Conservation (phyloP, 192 early-diverging fungal species). For the Umbelopsis sp. region DNA sequence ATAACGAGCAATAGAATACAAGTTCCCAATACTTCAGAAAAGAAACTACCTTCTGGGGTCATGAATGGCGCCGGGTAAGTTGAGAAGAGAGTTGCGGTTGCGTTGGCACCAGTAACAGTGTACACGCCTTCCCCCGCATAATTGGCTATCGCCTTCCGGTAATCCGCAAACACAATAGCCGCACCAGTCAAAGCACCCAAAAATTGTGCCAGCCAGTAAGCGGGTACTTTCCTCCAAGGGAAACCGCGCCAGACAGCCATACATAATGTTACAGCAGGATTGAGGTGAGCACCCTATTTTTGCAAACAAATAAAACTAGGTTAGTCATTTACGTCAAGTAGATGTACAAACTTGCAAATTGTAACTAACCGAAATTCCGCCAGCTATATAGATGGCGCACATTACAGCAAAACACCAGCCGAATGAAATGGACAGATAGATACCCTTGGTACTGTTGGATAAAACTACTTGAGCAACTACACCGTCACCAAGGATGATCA, state of each 20-base stretch:
- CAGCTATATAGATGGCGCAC: conserved; percentile 62
- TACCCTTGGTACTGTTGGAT: conserved; percentile 9
- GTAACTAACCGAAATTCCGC: conserved; percentile 60
- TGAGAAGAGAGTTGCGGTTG: conserved; percentile 65
- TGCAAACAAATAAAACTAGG: neutral
- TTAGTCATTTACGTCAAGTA: neutral
- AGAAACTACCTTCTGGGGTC: conserved; percentile 53
- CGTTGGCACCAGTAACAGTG: conserved; percentile 41
- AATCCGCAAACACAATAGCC: conserved; percentile 65
- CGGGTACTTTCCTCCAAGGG: conserved; percentile 65
- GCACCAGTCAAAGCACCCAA: conserved; percentile 74
- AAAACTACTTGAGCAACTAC: conserved; percentile 54
- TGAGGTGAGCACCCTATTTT: conserved; percentile 70
- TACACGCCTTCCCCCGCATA: conserved; percentile 43
- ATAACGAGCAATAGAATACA: conserved; percentile 65
- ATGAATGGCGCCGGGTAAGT: conserved; percentile 62
- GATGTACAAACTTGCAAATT: neutral
- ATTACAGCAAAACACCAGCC: conserved; percentile 68
- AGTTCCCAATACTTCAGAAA: conserved; percentile 71
- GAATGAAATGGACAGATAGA: conserved; percentile 57
- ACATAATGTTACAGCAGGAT: conserved; percentile 75
- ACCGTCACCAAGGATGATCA: conserved; percentile 69
- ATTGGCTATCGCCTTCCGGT: conserved; percentile 60
- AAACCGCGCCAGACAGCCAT: conserved; percentile 69
- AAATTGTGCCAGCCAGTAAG: conserved; percentile 67